Percentiles rank a stretch among this genome's conserved stretches.
Conservation (phyloP, 495 filamentous ascomycete species). For the Penicillium silybi region DNA sequence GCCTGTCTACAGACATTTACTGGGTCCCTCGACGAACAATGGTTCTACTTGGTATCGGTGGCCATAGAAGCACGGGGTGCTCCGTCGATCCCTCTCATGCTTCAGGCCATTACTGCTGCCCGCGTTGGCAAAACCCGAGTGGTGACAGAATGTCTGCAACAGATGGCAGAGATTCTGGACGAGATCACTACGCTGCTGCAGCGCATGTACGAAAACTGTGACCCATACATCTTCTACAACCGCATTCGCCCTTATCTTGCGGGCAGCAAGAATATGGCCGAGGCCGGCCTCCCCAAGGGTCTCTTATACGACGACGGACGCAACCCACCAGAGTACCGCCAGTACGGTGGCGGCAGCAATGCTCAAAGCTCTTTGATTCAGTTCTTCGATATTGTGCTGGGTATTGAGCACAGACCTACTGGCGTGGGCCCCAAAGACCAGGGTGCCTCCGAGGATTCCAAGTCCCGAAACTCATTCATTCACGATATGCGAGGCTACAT, state of each 20-base stretch:
- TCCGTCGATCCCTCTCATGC: constrained; percentile 83
- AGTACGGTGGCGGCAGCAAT: constrained; percentile 88
- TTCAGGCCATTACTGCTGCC: constrained; percentile 80
- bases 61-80: constrained; percentile 93
- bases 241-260: constrained; percentile 91
- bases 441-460: constrained; percentile 11
- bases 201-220: constrained; percentile 89
- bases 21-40: constrained; percentile 93
- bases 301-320: constrained; percentile 80
- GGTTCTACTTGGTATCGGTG: constrained; percentile 95
- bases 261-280: constrained; percentile 94
- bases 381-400: constrained; percentile 90
- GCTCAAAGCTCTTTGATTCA: constrained; percentile 94
- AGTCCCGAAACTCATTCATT: constrained; percentile 76
- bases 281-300: constrained; percentile 82
- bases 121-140: constrained; percentile 61
- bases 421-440: constrained; percentile 55
- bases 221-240: constrained; percentile 91
- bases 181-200: constrained; percentile 70
- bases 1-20: constrained; percentile 85
- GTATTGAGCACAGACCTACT: constrained; percentile 87
- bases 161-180: constrained; percentile 82
- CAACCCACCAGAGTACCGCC: constrained; percentile 61
- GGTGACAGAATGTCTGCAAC: constrained; percentile 69
- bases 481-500: constrained; percentile 96